Evolutionary conservation across 148 eudicot species (phyloP).

Genomic region (Beta vulgaris): DNA sequence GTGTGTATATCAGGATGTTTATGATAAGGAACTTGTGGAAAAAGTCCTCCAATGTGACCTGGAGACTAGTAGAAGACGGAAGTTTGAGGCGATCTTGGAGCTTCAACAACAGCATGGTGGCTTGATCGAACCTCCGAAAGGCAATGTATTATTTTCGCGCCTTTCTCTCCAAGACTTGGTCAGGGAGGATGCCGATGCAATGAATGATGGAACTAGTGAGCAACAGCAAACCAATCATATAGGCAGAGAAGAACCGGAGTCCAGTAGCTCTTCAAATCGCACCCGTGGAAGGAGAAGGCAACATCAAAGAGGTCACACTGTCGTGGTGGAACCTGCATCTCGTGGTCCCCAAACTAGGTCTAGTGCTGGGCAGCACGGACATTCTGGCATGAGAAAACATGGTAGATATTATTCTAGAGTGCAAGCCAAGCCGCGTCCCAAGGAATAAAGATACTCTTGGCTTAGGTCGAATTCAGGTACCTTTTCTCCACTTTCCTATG

Average conservation of each 20-base stretch:
- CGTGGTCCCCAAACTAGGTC: slow-evolving; percentile 19
- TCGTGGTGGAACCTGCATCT: slow-evolving; percentile 7
- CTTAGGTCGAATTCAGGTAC: not conserved
- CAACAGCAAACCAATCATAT: slow-evolving; percentile 24
- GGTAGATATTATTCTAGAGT: slow-evolving; percentile 18
- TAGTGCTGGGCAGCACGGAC: slow-evolving; percentile 15
- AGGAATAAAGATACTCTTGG: slow-evolving; percentile 16
- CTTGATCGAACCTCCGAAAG: slow-evolving; percentile 64
- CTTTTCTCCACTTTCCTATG: not conserved
- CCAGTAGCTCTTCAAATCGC: slow-evolving; percentile 36
- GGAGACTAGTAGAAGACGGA: slow-evolving; percentile 64
- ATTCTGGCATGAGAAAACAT: slow-evolving; percentile 21
- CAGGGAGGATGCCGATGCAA: slow-evolving; percentile 30
- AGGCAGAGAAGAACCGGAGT: slow-evolving; percentile 21
- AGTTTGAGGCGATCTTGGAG: slow-evolving; percentile 58
- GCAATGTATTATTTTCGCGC: slow-evolving; percentile 60
- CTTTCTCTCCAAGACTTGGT: slow-evolving; percentile 45
- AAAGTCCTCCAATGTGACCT: slow-evolving; percentile 49
- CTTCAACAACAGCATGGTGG: slow-evolving; percentile 74
- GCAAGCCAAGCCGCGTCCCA: slow-evolving; percentile 21
- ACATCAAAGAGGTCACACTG: slow-evolving; percentile 19
- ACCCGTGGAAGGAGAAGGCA: slow-evolving; percentile 16
- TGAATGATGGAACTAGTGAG: slow-evolving; percentile 23
- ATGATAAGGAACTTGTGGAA: slow-evolving; percentile 34
- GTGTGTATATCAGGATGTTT: slow-evolving; percentile 26